A percentile compares a stretch with the other conserved stretches of the same genome.
phyloP scores from a whole-genome alignment of 176 grass and related monocot species.

The Oryza coarctata region DNA sequence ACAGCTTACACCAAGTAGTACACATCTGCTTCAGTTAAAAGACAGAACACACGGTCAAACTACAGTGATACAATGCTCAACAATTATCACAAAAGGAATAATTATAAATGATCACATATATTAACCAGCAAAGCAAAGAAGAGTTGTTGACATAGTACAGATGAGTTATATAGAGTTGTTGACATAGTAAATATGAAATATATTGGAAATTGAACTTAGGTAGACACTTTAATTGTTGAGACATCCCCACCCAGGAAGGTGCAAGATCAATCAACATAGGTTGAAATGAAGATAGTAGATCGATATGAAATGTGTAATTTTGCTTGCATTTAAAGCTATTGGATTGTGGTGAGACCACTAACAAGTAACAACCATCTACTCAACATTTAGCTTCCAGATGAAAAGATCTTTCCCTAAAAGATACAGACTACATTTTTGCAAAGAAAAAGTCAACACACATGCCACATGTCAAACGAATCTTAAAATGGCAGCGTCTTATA shows the following conservation, averaged over 20 bases:
- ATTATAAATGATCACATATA: neutral
- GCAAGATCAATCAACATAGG: neutral
- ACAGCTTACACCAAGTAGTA: conserved; percentile 83
- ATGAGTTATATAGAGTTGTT: too few relatives aligned
- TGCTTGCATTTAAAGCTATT: neutral
- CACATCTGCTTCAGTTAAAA: conserved; percentile 65
- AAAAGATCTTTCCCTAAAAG: neutral
- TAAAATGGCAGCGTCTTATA: conserved; percentile 10
- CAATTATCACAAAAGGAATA: neutral
- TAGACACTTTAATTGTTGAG: neutral
- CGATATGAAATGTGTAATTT: neutral
- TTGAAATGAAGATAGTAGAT: conserved; percentile 16
- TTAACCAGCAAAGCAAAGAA: neutral
- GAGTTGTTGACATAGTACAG: neutral
- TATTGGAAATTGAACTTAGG: neutral
- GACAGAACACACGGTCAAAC: neutral
- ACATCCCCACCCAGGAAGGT: conserved; percentile 5
- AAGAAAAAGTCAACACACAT: neutral
- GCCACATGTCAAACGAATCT: neutral
- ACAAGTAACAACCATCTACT: neutral
- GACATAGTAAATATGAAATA: neutral
- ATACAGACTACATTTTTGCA: neutral
- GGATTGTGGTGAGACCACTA: neutral
- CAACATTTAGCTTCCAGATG: neutral
- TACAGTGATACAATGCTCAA: neutral